Conservation (phyloP, 768 basidiomycete genomes). For the Leucosporidium scottii region DNA sequence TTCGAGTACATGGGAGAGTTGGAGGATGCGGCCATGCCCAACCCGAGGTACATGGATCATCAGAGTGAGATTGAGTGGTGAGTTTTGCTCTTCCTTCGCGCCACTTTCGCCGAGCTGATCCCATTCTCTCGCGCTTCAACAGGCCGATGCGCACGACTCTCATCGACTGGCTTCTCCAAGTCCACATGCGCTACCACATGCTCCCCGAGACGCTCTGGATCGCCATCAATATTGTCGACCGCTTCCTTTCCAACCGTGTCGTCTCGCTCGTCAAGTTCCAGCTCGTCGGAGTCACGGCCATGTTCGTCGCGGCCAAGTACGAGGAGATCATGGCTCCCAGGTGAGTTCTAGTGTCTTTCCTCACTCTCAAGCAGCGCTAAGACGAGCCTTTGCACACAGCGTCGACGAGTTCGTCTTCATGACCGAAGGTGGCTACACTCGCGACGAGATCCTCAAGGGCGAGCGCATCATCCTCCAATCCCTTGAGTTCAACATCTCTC, state of each 20-base stretch:
- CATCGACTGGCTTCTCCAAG: constrained; percentile 96
- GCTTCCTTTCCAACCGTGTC: constrained; percentile 79
- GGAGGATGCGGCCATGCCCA: constrained; percentile 87
- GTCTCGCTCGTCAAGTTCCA: constrained; percentile 86
- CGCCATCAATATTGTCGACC: constrained; percentile 90
- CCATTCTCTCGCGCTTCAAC: constrained; percentile 35
- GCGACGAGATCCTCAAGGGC: constrained; percentile 95
- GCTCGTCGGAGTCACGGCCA: constrained; percentile 94
- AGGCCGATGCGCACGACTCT: constrained; percentile 95
- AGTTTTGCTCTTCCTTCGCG: constrained; percentile 6
- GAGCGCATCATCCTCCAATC: constrained; percentile 93
- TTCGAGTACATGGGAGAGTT: constrained; percentile 91
- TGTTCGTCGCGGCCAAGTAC: constrained; percentile 99
- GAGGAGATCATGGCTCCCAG: constrained; percentile 97
- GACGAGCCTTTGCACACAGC: constrained; percentile 25
- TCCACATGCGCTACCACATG: constrained; percentile 98
- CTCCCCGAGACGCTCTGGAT: constrained; percentile 99
- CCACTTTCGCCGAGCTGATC: background rate
- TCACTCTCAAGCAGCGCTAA: background rate
- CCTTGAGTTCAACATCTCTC: constrained; percentile 87
- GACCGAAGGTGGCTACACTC: constrained; percentile 88
- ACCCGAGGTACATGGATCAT: constrained; percentile 83
- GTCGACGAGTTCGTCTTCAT: constrained; percentile 98
- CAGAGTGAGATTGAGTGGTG: constrained; percentile 73
- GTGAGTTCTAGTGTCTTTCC: constrained; percentile 34